Evolutionary conservation across 106 monocot genomes (phyloP), one percentile per base, ranked within the genome.

Genomic region (Acanthochlamys bracteata): DNA sequence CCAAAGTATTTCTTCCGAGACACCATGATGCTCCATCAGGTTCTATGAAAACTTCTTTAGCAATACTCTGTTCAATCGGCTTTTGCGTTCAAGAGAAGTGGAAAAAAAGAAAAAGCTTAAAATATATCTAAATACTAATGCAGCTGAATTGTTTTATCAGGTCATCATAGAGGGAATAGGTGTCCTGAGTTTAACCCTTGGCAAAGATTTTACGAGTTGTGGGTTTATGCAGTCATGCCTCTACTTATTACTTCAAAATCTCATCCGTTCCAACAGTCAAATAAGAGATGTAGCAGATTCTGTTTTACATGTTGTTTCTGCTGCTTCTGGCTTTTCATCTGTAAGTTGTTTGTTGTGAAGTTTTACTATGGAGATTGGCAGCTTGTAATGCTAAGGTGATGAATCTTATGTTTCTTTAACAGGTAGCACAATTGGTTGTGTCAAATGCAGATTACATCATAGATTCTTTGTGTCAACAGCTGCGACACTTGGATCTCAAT

Each of bases 401-500:
- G n/a, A n/a, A n/a, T n/a, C n/a, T n/a, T n/a, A n/a, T n/a, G n/a
- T 51, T 27, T 21, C 19, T 72, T 10, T 77, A 21, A 72, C 70
- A 98, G 98, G 92, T 98, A 25, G 85, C 88, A 41, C 72, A 92
- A 55, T 73, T 98, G 61, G 88, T 98, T 61, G 75, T 98, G 55
- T 77, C 67, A 60, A 98, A 98, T 86, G 85, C 85, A 66, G 98
- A 98, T 74, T 98, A 98, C 74, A 88, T 98, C 56, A 68, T 98
- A 66, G 98, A 98, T 68, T 91, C 91, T 52, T 65, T 98, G 39
- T 92, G 98, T 67, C 78, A 78, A 23, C 80, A 98, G 26, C 66
- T 92, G 70, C 85, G 92, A 7, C 91, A 98, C 76, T 78, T 98
- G 75, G 91, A 92, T 83, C 67, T 83, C 59, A 88, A 85, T 68